phyloP scores from a whole-genome alignment of 1,284 basidiomycete species.

The Blastosporella zonata region DNA sequence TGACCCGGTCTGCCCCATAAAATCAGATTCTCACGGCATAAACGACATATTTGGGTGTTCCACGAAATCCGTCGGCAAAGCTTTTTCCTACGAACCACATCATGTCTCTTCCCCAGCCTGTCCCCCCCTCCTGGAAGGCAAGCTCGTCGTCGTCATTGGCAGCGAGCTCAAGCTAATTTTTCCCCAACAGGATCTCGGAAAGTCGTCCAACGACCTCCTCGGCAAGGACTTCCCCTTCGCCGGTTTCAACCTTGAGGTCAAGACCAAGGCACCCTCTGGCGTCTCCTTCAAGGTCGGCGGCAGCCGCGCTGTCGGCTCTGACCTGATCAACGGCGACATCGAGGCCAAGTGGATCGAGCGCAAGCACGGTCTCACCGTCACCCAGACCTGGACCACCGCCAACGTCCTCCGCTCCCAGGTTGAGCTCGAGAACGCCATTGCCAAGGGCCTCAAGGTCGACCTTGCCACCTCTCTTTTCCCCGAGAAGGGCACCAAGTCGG shows the following conservation, averaged over 20 bases:
- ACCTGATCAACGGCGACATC: constrained; percentile 78
- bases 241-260: constrained; percentile 82
- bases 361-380: constrained; percentile 88
- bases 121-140: constrained; percentile 93
- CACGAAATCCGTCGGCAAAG: constrained; percentile 7
- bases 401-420: constrained; percentile 91
- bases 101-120: constrained; percentile 86
- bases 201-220: constrained; percentile 95
- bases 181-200: constrained; percentile 80
- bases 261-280: constrained; percentile 91
- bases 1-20: constrained; percentile 20
- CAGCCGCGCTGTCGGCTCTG: constrained; percentile 69
- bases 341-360: constrained; percentile 90
- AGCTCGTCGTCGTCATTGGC: constrained; percentile 16
- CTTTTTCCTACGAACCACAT: constrained; percentile 23
- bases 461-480: constrained; percentile 84
- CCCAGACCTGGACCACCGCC: constrained; percentile 92
- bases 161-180: background rate
- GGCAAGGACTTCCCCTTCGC: constrained; percentile 91
- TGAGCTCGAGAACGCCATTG: constrained; percentile 97
- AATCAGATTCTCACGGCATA: constrained; percentile 20
- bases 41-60: constrained; percentile 19
- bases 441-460: constrained; percentile 97
- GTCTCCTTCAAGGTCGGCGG: constrained; percentile 89
- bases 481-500: constrained; percentile 81